phyloP scores from a whole-genome alignment of 2,329 filamentous ascomycete species.

The Stachybotrys chlorohalonatus region DNA sequence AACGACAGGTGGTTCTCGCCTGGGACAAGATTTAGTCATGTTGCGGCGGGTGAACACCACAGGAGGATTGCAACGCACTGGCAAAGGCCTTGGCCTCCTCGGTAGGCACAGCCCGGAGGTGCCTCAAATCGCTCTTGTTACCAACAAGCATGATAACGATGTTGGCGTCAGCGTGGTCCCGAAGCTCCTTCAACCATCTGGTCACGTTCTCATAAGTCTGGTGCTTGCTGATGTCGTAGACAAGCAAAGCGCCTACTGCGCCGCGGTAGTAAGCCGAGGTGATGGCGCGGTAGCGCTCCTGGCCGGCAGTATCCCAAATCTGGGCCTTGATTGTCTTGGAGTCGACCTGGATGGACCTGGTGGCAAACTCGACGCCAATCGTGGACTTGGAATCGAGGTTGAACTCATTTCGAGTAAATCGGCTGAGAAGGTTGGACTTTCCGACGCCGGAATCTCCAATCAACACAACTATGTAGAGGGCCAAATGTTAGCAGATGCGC shows the following conservation, averaged over 20 bases:
- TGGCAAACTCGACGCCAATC: slow-evolving; percentile 98
- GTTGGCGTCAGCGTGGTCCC: slow-evolving; percentile 96
- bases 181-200: slow-evolving; percentile 96
- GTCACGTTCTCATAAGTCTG: slow-evolving; percentile 99
- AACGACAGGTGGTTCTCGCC: slow-evolving; percentile 98
- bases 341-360: slow-evolving; percentile 96
- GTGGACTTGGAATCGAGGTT: slow-evolving; percentile 99
- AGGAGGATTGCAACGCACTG: slow-evolving; percentile 45
- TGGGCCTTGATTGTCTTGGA: slow-evolving; percentile 99
- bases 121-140: slow-evolving; percentile 99
- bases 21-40: slow-evolving; percentile 24
- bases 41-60: background rate
- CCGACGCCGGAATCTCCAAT: slow-evolving; percentile 99
- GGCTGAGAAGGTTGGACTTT: slow-evolving; percentile 98
- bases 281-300: slow-evolving; percentile 98
- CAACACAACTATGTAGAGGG: slow-evolving; percentile 64
- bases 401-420: slow-evolving; percentile 99
- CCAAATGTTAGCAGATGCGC: slow-evolving; percentile 19
- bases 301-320: slow-evolving; percentile 99
- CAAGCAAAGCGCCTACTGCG: slow-evolving; percentile 90
- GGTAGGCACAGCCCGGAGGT: slow-evolving; percentile 91
- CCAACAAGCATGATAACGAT: slow-evolving; percentile 99
- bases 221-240: slow-evolving; percentile 99
- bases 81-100: slow-evolving; percentile 98
- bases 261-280: slow-evolving; percentile 98